phyloP scores from a whole-genome alignment of 2,329 filamentous ascomycete species.

The Sporothrix variecibatus region DNA sequence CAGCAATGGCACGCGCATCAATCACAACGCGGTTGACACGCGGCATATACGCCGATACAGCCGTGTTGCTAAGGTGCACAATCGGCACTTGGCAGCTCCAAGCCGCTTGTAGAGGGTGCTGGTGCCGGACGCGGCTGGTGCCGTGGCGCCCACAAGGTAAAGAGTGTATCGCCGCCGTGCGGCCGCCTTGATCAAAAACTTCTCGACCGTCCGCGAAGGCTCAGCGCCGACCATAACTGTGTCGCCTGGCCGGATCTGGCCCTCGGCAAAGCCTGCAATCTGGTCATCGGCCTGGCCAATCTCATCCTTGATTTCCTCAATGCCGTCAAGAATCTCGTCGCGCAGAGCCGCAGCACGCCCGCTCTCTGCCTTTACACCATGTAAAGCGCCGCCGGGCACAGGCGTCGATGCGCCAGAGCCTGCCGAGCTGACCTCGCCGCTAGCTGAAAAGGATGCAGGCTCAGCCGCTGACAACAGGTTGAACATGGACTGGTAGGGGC shows the following conservation, averaged over 20 bases:
- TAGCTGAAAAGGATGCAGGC: conserved; percentile 39
- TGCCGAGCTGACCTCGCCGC: conserved; percentile 28
- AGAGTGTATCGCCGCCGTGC: conserved; percentile 90
- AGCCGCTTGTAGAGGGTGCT: conserved; percentile 74
- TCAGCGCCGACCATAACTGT: conserved; percentile 81
- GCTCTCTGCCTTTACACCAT: conserved; percentile 24
- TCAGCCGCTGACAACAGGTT: conserved; percentile 74
- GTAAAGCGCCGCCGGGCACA: conserved; percentile 31
- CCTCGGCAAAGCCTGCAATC: conserved; percentile 83
- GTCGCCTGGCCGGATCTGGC: conserved; percentile 91
- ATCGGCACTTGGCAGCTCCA: conserved; percentile 74
- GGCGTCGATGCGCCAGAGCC: conserved; percentile 54
- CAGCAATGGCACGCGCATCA: conserved; percentile 81
- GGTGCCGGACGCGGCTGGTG: conserved; percentile 37
- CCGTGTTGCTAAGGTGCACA: conserved; percentile 80
- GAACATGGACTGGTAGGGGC: conserved; percentile 79
- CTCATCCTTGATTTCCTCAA: conserved; percentile 94
- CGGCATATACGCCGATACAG: conserved; percentile 91
- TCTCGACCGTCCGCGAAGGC: conserved; percentile 82
- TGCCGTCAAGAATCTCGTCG: conserved; percentile 89
- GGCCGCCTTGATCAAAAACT: conserved; percentile 84
- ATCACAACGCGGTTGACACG: conserved; percentile 94
- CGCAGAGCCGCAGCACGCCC: conserved; percentile 69
- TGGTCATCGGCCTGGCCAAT: conserved; percentile 90
- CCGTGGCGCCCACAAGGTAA: conserved; percentile 60